Evolutionary conservation across 306 rosid genomes (phyloP), one percentile per base, ranked within the genome.

Genomic region (Prunus padus): DNA sequence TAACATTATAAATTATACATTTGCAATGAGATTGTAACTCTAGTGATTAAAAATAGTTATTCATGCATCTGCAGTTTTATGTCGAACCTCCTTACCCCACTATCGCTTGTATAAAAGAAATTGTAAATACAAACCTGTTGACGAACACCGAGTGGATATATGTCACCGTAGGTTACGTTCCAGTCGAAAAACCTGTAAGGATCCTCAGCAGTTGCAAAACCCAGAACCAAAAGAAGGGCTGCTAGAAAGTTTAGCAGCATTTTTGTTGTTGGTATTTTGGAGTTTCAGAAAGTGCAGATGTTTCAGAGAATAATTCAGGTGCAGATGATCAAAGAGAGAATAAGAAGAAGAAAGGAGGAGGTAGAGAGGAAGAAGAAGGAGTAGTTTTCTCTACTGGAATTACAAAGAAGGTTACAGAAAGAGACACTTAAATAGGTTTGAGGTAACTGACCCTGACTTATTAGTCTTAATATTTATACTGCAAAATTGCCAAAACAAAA

Each of bases 141-240:
- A 31, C 83, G 84, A 67, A 85, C 77, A 4, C 96, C 91, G 0
- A 90, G 89, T 0, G 97, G 97, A 74, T 88, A 90, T n/a, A 92
- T 86, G 67, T 88, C 89, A 0, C 97, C 95, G 7, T 93, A 93
- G 49, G 95, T 90, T 3, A 93, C 51, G 37, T 63, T 93, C 96
- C 95, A 93, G 56, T 93, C 86, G 44, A 93, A 89, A 86, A 84
- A 90, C 28, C 92, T 75, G 69, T 88, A 90, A 59, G 97, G 97
- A 14, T 85, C 90, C 13, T 91, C 97, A 0, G 86, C 85, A 65
- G 66, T 22, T 14, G 42, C 80, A 65, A 55, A 5, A 1, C 78
- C 69, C 54, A 85, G 9, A n/a, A 75, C 11, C 57, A 82, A 42
- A 40, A 81, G 75, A 7, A 79, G 22, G 3, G 76, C 78, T 5